A percentile compares a stretch with the other conserved stretches of the same genome.
Evolutionary conservation across 352 stramenopile species (phyloP).

Genomic region (Phytophthora aleatoria): DNA sequence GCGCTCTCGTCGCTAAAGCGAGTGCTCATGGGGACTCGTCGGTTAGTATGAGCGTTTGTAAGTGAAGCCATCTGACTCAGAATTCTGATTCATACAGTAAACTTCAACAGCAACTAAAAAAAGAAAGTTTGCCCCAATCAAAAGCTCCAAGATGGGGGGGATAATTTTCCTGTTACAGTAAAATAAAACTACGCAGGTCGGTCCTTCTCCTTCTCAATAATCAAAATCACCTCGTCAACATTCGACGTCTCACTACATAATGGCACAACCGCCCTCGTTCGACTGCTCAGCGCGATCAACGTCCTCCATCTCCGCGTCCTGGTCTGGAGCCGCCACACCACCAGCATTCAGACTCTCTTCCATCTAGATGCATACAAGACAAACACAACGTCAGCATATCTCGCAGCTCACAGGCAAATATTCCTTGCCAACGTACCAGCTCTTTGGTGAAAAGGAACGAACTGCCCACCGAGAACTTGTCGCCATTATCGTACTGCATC

Average conservation of each 20-base stretch:
- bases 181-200: conserved; percentile 7
- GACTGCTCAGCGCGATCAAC: conserved; percentile 7
- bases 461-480: conserved; percentile 48
- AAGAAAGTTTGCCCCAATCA: no score
- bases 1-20: conserved; percentile 33
- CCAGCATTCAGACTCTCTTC: conserved; percentile 35
- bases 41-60: background rate
- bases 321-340: background rate
- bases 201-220: background rate
- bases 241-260: conserved; percentile 29
- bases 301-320: conserved; percentile 38
- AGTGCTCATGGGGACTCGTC: conserved; percentile 26
- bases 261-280: conserved; percentile 18
- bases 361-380: conserved; percentile 34
- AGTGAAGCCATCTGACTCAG: background rate
- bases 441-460: conserved; percentile 57
- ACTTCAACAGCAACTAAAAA: background rate
- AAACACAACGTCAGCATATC: conserved; percentile 17
- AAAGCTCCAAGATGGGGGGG: no score
- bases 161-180: conserved; percentile 3
- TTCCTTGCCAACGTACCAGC: conserved; percentile 36
- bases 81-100: background rate
- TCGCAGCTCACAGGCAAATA: background rate
- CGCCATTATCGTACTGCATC: conserved; percentile 63
- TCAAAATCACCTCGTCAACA: conserved; percentile 14